Evolutionary conservation across 306 rosid genomes (phyloP).

Genomic region (Erythrophleum fordii): DNA sequence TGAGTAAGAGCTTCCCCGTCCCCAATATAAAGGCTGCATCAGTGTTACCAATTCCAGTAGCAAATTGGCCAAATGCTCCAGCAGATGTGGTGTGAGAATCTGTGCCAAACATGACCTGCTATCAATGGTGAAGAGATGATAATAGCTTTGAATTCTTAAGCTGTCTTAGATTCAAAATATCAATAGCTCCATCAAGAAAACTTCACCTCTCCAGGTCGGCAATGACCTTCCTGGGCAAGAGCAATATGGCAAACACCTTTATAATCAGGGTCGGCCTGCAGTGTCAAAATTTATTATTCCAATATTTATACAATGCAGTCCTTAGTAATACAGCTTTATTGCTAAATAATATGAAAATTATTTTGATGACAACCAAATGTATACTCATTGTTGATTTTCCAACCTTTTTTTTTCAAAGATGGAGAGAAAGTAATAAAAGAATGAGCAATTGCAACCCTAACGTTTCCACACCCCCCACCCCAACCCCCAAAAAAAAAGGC

Average conservation of each 20-base stretch:
- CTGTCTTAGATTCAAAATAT: constrained; percentile 2
- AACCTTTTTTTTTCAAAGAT: neutral
- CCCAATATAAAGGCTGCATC: constrained; percentile 89
- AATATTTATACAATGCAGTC: neutral
- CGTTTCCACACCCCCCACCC: too few relatives aligned
- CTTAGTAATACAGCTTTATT: neutral
- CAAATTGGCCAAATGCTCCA: constrained; percentile 94
- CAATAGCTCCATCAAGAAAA: constrained; percentile 18
- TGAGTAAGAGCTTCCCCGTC: constrained; percentile 75
- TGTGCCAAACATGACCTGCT: constrained; percentile 82
- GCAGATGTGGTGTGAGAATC: constrained; percentile 93
- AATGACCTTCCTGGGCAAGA: constrained; percentile 91
- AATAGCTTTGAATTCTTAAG: constrained; percentile 21
- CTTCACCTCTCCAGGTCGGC: constrained; percentile 90
- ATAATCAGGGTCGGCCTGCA: constrained; percentile 85
- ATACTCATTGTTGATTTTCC: neutral
- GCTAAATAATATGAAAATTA: neutral
- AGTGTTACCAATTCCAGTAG: constrained; percentile 84
- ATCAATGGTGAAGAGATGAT: constrained; percentile 33
- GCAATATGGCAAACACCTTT: constrained; percentile 91
- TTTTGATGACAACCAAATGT: neutral
- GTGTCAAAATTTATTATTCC: constrained; percentile 22
- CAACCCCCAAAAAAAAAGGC: neutral
- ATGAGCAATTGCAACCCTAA: neutral
- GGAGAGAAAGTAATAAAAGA: neutral